These are phyloP conservation scores for Canavalia gladiata DNA, from an alignment of 306 rosid genomes.

Conservation along the genomic window DNA sequence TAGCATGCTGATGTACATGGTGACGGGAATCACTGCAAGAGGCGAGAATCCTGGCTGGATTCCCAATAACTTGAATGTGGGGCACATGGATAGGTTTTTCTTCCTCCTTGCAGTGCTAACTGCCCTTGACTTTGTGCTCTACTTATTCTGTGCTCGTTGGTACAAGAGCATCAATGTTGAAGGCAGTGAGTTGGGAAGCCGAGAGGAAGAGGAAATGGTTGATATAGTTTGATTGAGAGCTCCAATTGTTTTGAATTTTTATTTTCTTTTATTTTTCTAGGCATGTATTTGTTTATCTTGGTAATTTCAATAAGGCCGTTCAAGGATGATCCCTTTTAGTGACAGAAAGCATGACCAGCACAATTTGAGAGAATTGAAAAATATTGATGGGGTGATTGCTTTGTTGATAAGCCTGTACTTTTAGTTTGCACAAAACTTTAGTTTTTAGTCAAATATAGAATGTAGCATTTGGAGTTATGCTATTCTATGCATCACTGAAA, in stretches of 20 bases:
- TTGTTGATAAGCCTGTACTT: not conserved
- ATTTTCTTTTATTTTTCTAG: not conserved
- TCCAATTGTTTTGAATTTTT: not conserved
- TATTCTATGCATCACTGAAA: not conserved
- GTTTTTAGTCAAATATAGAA: not conserved
- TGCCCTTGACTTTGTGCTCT: constrained; percentile 57
- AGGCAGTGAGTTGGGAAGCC: not conserved
- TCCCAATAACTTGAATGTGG: constrained; percentile 58
- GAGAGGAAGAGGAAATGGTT: not conserved
- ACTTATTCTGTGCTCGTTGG: constrained; percentile 57
- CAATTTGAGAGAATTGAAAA: constrained; percentile 5
- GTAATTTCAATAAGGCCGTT: constrained; percentile 17
- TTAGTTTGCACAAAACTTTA: not conserved
- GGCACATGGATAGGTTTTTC: constrained; percentile 67
- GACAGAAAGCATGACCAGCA: constrained; percentile 41
- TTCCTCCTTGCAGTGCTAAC: constrained; percentile 59
- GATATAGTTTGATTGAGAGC: constrained; percentile 39
- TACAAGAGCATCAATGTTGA: constrained; percentile 43
- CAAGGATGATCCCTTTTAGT: not conserved
- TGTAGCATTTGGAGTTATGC: not conserved
- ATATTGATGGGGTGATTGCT: constrained; percentile 37
- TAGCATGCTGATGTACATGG: constrained; percentile 56
- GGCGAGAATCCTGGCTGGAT: constrained; percentile 61
- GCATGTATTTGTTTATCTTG: constrained; percentile 7
- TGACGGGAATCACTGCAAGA: constrained; percentile 57